These are phyloP conservation scores for Rutstroemia sp. DNA, from an alignment of 2,329 filamentous ascomycete species.

Conservation along the genomic window DNA sequence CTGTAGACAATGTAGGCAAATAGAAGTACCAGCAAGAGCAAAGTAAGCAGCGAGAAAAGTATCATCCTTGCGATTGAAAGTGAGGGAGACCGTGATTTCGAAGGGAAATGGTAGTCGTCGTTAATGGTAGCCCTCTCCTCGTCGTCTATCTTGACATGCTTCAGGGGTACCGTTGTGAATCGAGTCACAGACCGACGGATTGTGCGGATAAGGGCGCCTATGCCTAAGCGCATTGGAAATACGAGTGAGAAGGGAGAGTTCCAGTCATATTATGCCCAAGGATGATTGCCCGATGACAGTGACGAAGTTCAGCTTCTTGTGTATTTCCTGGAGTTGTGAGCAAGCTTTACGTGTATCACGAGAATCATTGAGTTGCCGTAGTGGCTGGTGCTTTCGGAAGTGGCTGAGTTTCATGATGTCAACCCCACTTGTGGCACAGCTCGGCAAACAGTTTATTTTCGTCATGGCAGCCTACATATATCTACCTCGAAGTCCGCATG, in stretches of 20 bases:
- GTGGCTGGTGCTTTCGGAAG: too few species aligned
- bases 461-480: too few species aligned
- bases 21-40: constrained; percentile 24
- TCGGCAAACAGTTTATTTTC: too few species aligned
- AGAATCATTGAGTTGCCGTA: too few species aligned
- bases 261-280: background rate
- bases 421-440: too few species aligned
- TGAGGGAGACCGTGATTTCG: background rate
- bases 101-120: background rate
- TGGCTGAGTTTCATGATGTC: too few species aligned
- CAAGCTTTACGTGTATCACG: too few species aligned
- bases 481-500: too few species aligned
- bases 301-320: too few species aligned
- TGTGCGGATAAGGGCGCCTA: constrained; percentile 1
- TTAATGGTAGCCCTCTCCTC: constrained; percentile 17
- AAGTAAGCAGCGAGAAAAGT: constrained; percentile 16
- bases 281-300: too few species aligned
- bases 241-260: background rate
- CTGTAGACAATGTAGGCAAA: constrained; percentile 71
- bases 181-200: background rate
- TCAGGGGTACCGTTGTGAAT: constrained; percentile 7
- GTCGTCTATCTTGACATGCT: constrained; percentile 29
- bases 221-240: constrained; percentile 6
- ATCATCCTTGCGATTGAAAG: constrained; percentile 11
- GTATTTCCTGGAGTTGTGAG: too few species aligned